phyloP scores from a whole-genome alignment of 2,329 filamentous ascomycete species.

The Tolypocladium ophioglossoides region DNA sequence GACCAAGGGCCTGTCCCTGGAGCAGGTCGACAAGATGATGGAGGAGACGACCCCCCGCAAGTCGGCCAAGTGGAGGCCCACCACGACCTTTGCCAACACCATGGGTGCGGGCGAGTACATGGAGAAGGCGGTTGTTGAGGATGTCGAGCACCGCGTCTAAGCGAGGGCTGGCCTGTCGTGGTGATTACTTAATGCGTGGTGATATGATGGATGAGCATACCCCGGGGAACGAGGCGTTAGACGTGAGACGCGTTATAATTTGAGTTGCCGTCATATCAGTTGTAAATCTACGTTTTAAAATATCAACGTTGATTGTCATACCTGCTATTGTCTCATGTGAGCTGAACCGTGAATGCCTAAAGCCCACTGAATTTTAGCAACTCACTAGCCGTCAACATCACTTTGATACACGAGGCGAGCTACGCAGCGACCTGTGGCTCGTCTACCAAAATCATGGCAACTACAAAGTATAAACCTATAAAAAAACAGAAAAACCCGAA shows the following conservation, averaged over 20 bases:
- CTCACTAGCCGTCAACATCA: too few species aligned
- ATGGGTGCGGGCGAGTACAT: conserved; percentile 17
- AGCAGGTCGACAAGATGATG: conserved; percentile 81
- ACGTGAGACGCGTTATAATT: background rate
- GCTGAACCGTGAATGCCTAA: too few species aligned
- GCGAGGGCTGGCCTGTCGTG: background rate
- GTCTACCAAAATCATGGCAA: too few species aligned
- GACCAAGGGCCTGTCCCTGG: conserved; percentile 66
- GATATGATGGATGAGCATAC: background rate
- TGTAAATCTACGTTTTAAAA: background rate
- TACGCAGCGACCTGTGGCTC: too few species aligned
- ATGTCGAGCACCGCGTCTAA: conserved; percentile 22
- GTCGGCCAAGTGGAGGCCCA: conserved; percentile 66
- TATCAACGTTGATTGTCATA: background rate
- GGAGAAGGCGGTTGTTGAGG: conserved; percentile 16
- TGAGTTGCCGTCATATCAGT: background rate
- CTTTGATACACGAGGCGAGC: too few species aligned
- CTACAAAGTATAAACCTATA: too few species aligned
- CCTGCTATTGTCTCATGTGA: background rate
- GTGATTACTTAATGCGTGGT: background rate
- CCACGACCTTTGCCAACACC: conserved; percentile 53
- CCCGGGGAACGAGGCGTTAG: background rate
- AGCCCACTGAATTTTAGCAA: too few species aligned
- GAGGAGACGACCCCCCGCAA: conserved; percentile 73
- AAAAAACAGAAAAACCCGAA: background rate